Evolutionary conservation across 768 basidiomycete genomes (phyloP).

Genomic region (Ramaria sp.): DNA sequence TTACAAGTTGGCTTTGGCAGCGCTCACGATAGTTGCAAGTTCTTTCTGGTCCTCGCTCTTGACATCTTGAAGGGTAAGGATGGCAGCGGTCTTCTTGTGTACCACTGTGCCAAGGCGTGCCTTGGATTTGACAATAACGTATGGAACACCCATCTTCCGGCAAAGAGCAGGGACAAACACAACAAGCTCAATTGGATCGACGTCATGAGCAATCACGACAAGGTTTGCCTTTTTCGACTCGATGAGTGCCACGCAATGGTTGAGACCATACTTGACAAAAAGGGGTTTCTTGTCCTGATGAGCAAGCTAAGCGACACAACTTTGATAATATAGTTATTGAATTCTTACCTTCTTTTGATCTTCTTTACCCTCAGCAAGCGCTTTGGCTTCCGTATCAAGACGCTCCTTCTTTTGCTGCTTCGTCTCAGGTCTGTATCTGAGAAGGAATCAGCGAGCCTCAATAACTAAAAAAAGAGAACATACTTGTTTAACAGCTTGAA

Average conservation of each 20-base stretch:
- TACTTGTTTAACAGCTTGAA: constrained; percentile 97
- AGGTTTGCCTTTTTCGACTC: constrained; percentile 97
- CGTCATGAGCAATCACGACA: constrained; percentile 94
- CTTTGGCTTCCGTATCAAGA: constrained; percentile 66
- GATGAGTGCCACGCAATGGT: constrained; percentile 91
- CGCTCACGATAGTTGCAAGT: constrained; percentile 82
- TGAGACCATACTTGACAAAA: constrained; percentile 92
- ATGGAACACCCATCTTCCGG: constrained; percentile 99
- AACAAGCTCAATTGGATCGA: constrained; percentile 98
- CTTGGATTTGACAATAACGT: constrained; percentile 97
- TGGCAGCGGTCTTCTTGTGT: constrained; percentile 96
- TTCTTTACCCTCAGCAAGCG: constrained; percentile 67
- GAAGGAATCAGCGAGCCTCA: neutral
- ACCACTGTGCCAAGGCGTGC: constrained; percentile 96
- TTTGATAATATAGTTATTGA: neutral
- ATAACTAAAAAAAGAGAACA: constrained; percentile 7
- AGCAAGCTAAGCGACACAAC: neutral
- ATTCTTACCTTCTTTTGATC: constrained; percentile 27
- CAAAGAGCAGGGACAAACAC: constrained; percentile 97
- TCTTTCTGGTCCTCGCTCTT: constrained; percentile 90
- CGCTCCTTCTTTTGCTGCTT: constrained; percentile 97
- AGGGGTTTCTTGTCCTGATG: constrained; percentile 86
- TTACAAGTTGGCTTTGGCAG: constrained; percentile 95
- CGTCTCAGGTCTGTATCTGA: constrained; percentile 73
- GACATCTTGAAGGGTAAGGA: constrained; percentile 87